Evolutionary conservation across 176 grass and related monocot species (phyloP), one percentile per base, ranked within the genome.

Genomic region (Metroxylon sagu): DNA sequence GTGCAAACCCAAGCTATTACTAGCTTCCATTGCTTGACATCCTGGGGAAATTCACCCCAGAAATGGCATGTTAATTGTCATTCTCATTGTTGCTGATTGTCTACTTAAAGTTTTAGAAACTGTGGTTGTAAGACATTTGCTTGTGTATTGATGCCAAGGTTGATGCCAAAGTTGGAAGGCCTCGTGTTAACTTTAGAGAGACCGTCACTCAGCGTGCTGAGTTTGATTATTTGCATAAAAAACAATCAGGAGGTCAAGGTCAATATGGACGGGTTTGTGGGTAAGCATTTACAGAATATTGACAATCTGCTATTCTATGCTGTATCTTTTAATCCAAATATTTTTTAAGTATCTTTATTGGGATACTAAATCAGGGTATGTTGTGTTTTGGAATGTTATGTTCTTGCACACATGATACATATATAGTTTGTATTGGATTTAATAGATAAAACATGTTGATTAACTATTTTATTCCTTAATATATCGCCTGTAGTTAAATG

Each of bases 181-280:
- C 93, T 77, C 80, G 84, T 64, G 93, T 97, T 50, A 97, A 97
- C 48, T 92, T 97, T 52, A 87, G 84, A 64, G 93, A 97, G 76
- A 91, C 93, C 51, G 80, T 97, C 52, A 97, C 84, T 50, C 93
- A 88, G 56, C 81, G 87, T 16, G 68, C 87, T 67, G 79, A 85
- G 54, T 97, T 97, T 66, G 93, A 97, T 82, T 97, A 97, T 71
- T 68, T 97, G 60, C 93, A 97, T 81, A 97, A 97, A 82, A 97
- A 97, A 54, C 87, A 91, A 85, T 88, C 80, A 51, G 93, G 93
- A 15, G 87, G 93, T 75, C 93, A 97, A 80, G 93, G 93, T 80
- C 93, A 97, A 82, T 97, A 88, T 75, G 93, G 93, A 59, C 87
- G 93, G 69, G 93, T 97, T 76, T 82, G 78, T 70, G 87, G 87